Percentiles rank a stretch among this genome's conserved stretches.
Conservation (phyloP, 208 protist species). For the Perkinsela sp. region DNA sequence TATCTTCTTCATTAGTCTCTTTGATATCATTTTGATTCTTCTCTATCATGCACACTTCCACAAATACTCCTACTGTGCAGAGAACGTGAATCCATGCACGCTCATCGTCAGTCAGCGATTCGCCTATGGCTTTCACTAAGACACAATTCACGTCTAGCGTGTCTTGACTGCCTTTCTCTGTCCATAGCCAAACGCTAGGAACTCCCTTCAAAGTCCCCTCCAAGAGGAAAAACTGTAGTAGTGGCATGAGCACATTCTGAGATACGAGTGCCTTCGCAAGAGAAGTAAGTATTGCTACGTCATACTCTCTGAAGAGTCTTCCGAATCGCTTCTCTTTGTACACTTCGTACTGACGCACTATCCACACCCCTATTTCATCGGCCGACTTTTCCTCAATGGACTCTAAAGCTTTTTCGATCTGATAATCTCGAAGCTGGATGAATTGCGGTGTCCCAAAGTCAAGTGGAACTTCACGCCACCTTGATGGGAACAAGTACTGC, state of each 20-base stretch:
- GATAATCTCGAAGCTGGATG: not conserved
- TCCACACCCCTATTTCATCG: not conserved
- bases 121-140: not conserved
- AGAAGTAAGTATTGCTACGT: not conserved
- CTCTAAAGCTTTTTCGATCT: not conserved
- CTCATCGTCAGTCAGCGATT: not conserved
- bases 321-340: not conserved
- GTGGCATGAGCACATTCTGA: not conserved
- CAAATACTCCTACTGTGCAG: not conserved
- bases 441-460: not conserved
- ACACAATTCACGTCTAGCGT: not conserved
- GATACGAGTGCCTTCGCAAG: not conserved
- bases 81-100: not conserved
- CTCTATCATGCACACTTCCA: not conserved
- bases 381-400: not conserved
- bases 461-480: not conserved
- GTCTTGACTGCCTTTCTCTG: not conserved
- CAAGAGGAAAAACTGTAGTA: not conserved
- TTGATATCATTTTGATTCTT: too few species aligned
- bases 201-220: not conserved
- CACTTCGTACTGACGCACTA: not conserved
- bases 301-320: not conserved
- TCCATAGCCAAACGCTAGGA: not conserved
- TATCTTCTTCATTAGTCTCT: too few species aligned
- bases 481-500: not conserved